Conservation (phyloP, 2,329 filamentous ascomycete genomes). For the Grosmannia serpens region DNA sequence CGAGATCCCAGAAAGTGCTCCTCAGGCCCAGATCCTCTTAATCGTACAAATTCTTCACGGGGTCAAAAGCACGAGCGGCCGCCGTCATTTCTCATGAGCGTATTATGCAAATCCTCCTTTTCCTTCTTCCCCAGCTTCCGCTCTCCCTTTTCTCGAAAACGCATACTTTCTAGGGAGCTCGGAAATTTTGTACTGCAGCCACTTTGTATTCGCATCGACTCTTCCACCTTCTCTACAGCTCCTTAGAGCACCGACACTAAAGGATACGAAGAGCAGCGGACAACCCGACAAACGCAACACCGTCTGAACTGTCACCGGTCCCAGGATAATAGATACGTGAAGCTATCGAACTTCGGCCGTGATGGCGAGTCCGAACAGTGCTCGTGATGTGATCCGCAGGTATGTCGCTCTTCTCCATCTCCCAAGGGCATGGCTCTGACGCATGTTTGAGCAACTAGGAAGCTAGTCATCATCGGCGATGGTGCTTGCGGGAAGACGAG, state of each 20-base stretch:
- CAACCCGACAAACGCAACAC: background rate
- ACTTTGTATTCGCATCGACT: background rate
- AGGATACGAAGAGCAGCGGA: background rate
- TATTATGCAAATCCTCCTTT: background rate
- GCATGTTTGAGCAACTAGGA: conserved; percentile 42
- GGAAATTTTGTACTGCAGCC: too few species aligned
- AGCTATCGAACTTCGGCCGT: conserved; percentile 1
- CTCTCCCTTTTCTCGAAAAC: background rate
- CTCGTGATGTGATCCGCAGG: conserved; percentile 27
- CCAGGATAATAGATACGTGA: background rate
- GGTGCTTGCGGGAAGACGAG: conserved; percentile 98
- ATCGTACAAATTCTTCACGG: too few species aligned
- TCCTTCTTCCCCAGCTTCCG: background rate
- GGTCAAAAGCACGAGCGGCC: too few species aligned
- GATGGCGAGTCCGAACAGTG: conserved; percentile 22
- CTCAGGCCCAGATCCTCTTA: too few species aligned
- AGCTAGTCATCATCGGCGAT: conserved; percentile 92
- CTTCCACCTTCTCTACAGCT: background rate
- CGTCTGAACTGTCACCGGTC: background rate
- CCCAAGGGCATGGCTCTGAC: background rate
- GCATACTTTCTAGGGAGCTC: background rate
- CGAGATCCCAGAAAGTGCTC: too few species aligned
- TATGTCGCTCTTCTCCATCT: conserved; percentile 8
- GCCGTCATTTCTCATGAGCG: too few species aligned
- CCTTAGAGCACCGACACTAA: background rate